phyloP scores from a whole-genome alignment of 2,329 filamentous ascomycete species.

The Geoglossum cookeanum region DNA sequence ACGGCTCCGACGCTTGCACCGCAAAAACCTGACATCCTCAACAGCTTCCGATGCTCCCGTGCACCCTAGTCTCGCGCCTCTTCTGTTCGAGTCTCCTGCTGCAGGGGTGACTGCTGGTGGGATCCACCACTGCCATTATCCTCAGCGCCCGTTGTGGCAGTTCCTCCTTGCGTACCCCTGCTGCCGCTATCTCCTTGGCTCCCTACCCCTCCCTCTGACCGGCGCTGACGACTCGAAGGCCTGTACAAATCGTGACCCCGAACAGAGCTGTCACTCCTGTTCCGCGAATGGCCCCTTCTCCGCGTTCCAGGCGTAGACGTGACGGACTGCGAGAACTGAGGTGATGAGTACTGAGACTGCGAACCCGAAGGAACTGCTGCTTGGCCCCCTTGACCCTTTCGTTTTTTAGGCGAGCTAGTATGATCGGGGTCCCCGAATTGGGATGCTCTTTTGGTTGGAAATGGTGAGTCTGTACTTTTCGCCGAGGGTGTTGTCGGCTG shows the following conservation, averaged over 20 bases:
- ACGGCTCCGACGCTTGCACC: neutral
- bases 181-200: constrained; percentile 1
- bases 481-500: constrained; percentile 47
- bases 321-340: constrained; percentile 32
- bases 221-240: constrained; percentile 1
- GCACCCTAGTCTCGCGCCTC: neutral
- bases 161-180: neutral
- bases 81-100: neutral
- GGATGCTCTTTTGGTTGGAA: constrained; percentile 27
- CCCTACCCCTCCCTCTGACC: neutral
- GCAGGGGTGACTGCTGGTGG: neutral
- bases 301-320: constrained; percentile 25
- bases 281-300: constrained; percentile 41
- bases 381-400: constrained; percentile 46
- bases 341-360: constrained; percentile 35
- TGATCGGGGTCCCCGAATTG: constrained; percentile 25
- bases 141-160: neutral
- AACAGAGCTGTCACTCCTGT: constrained; percentile 42
- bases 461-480: constrained; percentile 20
- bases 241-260: constrained; percentile 5
- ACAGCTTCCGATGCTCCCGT: neutral
- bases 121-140: constrained; percentile 3
- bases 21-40: neutral
- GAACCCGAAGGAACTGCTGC: constrained; percentile 31
- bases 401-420: constrained; percentile 66